phyloP scores from a whole-genome alignment of 129 eudicot species.

The Lactuca saligna region DNA sequence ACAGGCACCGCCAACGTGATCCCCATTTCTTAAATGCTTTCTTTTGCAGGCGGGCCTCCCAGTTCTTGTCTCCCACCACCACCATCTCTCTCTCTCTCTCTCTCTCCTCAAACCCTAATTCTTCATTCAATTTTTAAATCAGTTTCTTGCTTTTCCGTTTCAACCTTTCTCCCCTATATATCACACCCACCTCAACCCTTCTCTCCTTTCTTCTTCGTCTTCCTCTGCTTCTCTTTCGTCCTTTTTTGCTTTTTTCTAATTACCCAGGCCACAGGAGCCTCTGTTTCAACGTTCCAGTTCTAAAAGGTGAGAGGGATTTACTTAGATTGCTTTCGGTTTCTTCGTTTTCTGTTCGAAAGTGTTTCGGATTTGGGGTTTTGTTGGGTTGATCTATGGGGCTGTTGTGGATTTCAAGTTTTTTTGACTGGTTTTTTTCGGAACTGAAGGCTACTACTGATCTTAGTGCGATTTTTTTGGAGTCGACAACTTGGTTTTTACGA shows the following conservation, averaged over 20 bases:
- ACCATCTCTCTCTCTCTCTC: not conserved
- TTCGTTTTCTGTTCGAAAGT: not conserved
- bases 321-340: not conserved
- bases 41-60: conserved; percentile 35
- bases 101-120: conserved; percentile 14
- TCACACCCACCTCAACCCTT: conserved; percentile 9
- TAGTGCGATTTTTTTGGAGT: not conserved
- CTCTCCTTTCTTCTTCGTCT: conserved; percentile 15
- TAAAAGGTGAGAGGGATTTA: not conserved
- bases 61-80: conserved; percentile 41
- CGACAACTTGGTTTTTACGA: not conserved
- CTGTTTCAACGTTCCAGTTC: conserved; percentile 2
- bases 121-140: conserved; percentile 6
- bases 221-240: conserved; percentile 1
- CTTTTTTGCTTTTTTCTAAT: not conserved
- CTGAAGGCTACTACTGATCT: conserved; percentile 6
- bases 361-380: too few relatives aligned
- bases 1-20: conserved; percentile 48
- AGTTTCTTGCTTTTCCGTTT: conserved; percentile 6
- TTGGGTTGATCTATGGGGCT: not conserved
- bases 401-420: not conserved
- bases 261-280: conserved; percentile 5
- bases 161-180: conserved; percentile 23
- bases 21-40: conserved; percentile 24
- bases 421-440: not conserved